phyloP scores from a whole-genome alignment of 139 green algal genomes.

The Marvania coccoides region DNA sequence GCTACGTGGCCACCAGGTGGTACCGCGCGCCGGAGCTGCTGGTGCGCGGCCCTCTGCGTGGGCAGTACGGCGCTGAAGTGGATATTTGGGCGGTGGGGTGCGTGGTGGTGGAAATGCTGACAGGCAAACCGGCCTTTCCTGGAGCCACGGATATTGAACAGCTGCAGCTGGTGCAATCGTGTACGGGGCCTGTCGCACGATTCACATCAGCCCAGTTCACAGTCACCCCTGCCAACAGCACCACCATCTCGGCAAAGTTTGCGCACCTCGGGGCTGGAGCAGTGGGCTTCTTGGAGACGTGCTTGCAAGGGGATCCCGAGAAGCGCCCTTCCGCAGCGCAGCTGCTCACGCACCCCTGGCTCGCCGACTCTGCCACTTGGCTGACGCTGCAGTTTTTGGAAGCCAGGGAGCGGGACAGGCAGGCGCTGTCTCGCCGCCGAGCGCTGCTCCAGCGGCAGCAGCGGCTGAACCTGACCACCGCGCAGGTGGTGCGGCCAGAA shows the following conservation, averaged over 20 bases:
- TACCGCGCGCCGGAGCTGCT: slow-evolving; percentile 84
- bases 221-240: not conserved
- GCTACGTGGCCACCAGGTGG: slow-evolving; percentile 86
- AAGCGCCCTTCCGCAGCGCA: not conserved
- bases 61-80: slow-evolving; percentile 73
- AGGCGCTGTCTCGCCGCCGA: not conserved
- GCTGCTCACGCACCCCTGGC: not conserved
- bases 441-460: not conserved
- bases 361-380: not conserved
- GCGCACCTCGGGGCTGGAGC: not conserved
- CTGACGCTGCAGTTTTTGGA: not conserved
- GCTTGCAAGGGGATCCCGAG: not conserved
- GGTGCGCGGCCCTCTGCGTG: slow-evolving; percentile 33
- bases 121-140: slow-evolving; percentile 76
- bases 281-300: not conserved
- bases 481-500: not conserved
- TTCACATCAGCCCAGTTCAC: not conserved
- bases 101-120: slow-evolving; percentile 76
- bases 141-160: slow-evolving; percentile 85
- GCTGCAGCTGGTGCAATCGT: slow-evolving; percentile 64
- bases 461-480: not conserved
- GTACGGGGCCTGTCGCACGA: not conserved
- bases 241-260: not conserved
- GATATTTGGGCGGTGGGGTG: slow-evolving; percentile 82
- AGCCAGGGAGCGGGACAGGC: not conserved